phyloP scores from a whole-genome alignment of 768 basidiomycete genomes.

The Daedaleopsis sinensis region DNA sequence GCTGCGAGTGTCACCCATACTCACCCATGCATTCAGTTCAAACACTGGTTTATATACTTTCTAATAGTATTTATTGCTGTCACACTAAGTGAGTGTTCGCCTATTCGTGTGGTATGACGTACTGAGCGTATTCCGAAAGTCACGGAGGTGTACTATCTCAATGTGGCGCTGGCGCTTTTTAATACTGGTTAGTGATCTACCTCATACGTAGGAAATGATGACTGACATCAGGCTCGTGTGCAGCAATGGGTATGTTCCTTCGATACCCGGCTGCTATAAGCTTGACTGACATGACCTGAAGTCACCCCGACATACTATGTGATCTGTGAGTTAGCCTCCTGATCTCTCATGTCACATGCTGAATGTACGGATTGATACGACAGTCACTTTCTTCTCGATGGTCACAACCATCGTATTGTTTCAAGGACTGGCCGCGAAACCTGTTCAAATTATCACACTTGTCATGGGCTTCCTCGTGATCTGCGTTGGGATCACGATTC shows the following conservation, averaged over 20 bases:
- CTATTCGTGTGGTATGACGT: background rate
- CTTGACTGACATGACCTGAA: constrained; percentile 35
- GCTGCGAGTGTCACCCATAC: background rate
- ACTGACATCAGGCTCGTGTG: constrained; percentile 1
- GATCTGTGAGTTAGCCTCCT: constrained; percentile 54
- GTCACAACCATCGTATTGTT: constrained; percentile 86
- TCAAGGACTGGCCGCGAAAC: constrained; percentile 82
- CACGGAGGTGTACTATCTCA: constrained; percentile 93
- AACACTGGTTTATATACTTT: constrained; percentile 91
- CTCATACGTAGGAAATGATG: background rate
- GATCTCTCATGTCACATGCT: constrained; percentile 2
- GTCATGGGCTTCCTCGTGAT: constrained; percentile 93
- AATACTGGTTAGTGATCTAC: constrained; percentile 67
- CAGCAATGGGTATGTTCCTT: constrained; percentile 63
- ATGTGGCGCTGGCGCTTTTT: constrained; percentile 93
- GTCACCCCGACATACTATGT: constrained; percentile 91
- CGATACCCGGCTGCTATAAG: background rate
- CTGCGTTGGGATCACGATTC: constrained; percentile 89
- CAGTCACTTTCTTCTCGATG: constrained; percentile 85
- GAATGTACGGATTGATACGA: background rate
- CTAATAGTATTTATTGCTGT: constrained; percentile 79
- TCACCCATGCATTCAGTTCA: constrained; percentile 58
- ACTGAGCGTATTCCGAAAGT: constrained; percentile 44
- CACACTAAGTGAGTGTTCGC: constrained; percentile 64
- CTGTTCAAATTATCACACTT: constrained; percentile 82